phyloP scores from a whole-genome alignment of 257 asterid species.

The Prunella vulgaris region DNA sequence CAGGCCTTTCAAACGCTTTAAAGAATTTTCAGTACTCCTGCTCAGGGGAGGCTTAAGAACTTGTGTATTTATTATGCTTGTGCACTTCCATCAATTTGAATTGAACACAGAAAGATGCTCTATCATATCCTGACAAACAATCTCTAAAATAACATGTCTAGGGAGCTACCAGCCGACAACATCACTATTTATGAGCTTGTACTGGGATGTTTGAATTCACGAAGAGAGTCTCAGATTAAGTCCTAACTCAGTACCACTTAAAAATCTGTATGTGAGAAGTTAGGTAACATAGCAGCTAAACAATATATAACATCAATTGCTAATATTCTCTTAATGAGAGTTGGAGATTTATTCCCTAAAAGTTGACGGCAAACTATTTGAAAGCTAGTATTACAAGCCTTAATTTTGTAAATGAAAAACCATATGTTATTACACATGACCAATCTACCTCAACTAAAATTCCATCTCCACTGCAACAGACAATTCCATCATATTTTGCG shows the following conservation, averaged over 20 bases:
- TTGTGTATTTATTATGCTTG: background rate
- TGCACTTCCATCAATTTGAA: background rate
- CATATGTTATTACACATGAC: constrained; percentile 9
- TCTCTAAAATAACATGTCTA: background rate
- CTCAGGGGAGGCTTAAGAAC: background rate
- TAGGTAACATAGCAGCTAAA: background rate
- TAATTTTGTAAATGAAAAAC: background rate
- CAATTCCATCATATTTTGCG: constrained; percentile 66
- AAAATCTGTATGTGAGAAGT: background rate
- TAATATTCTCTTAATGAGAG: background rate
- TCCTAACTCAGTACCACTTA: background rate
- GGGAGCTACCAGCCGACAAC: background rate
- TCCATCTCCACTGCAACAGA: constrained; percentile 96
- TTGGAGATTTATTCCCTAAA: background rate
- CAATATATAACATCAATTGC: background rate
- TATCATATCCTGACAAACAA: background rate
- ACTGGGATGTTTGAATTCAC: background rate
- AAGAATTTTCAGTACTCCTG: constrained; percentile 11
- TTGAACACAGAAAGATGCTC: background rate
- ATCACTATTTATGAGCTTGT: background rate
- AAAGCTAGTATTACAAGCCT: background rate
- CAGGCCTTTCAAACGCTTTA: constrained; percentile 2
- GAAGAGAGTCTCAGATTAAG: background rate
- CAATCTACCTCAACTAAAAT: constrained; percentile 81
- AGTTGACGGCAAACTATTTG: background rate